These are phyloP conservation scores for Mycena chlorophos DNA, from an alignment of 768 basidiomycete genomes.

Conservation along the genomic window DNA sequence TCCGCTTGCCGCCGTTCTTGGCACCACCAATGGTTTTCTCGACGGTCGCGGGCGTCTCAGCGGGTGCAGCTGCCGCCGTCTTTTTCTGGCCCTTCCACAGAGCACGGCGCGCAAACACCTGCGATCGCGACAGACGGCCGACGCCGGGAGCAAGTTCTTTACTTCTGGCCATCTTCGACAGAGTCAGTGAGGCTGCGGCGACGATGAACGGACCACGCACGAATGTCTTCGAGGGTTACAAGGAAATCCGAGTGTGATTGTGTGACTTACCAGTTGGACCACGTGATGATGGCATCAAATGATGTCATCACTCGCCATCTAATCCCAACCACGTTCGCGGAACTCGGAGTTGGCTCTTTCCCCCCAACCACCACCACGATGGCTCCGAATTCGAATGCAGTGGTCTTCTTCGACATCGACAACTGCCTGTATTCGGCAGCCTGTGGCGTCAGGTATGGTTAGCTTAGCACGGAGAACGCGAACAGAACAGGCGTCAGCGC, in stretches of 20 bases:
- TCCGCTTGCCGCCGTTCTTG: conserved; percentile 88
- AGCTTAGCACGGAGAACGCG: too few species aligned
- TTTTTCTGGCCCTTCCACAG: conserved; percentile 87
- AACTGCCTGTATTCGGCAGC: conserved; percentile 85
- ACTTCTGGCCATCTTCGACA: conserved; percentile 75
- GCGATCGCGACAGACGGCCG: conserved; percentile 81
- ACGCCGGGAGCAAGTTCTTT: conserved; percentile 82
- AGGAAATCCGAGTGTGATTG: background rate
- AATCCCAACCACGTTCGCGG: too few species aligned
- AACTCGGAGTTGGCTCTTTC: too few species aligned
- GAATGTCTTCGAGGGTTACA: conserved; percentile 16
- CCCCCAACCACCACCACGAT: too few species aligned
- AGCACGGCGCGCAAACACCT: conserved; percentile 76
- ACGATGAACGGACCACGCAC: conserved; percentile 11
- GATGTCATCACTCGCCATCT: too few species aligned
- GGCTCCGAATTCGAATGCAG: background rate
- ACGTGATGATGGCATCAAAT: too few species aligned
- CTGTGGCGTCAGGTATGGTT: too few species aligned
- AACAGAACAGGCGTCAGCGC: conserved; percentile 72
- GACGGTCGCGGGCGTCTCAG: conserved; percentile 60
- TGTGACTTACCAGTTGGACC: background rate
- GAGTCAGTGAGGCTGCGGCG: conserved; percentile 10
- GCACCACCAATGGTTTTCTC: conserved; percentile 85
- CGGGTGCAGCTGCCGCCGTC: conserved; percentile 60
- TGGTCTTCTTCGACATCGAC: conserved; percentile 54